These are phyloP conservation scores for Paramecium sonneborni DNA, from an alignment of 73 alveolate genomes.

Conservation along the genomic window DNA sequence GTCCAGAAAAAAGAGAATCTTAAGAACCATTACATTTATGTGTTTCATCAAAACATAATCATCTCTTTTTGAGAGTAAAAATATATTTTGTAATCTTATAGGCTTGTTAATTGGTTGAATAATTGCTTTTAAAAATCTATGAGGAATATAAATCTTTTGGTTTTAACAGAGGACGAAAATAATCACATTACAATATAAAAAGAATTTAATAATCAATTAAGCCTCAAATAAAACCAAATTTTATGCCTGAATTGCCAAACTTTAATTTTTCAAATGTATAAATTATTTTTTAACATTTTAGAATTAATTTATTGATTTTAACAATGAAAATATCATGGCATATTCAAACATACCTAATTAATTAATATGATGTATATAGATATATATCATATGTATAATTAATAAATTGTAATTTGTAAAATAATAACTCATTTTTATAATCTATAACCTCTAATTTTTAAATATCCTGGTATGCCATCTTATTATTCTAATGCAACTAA, in stretches of 20 bases:
- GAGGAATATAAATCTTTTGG: slow-evolving; percentile 52
- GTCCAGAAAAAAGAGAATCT: slow-evolving; percentile 95
- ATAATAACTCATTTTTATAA: slow-evolving; percentile 6
- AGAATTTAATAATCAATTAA: neutral
- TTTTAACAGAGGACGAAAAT: neutral
- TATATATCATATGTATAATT: slow-evolving; percentile 12
- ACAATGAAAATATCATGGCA: neutral
- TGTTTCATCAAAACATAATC: slow-evolving; percentile 87
- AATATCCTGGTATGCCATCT: slow-evolving; percentile 65
- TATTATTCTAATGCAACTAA: neutral
- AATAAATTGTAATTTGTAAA: neutral
- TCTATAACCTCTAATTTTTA: slow-evolving; percentile 81
- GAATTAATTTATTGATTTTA: neutral
- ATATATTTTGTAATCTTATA: neutral
- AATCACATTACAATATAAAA: neutral
- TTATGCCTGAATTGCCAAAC: slow-evolving; percentile 49
- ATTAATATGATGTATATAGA: slow-evolving; percentile 30
- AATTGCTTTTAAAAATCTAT: slow-evolving; percentile 37
- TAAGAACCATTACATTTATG: slow-evolving; percentile 97
- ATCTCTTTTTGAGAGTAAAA: slow-evolving; percentile 63
- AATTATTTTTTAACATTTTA: neutral
- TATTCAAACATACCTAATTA: slow-evolving; percentile 31
- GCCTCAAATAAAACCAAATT: neutral
- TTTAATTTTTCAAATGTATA: slow-evolving; percentile 27
- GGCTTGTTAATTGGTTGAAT: slow-evolving; percentile 63